Percentiles rank a stretch among this genome's conserved stretches.
Evolutionary conservation across 75 land plant genomes (phyloP).

Genomic region (Picea sitchensis): DNA sequence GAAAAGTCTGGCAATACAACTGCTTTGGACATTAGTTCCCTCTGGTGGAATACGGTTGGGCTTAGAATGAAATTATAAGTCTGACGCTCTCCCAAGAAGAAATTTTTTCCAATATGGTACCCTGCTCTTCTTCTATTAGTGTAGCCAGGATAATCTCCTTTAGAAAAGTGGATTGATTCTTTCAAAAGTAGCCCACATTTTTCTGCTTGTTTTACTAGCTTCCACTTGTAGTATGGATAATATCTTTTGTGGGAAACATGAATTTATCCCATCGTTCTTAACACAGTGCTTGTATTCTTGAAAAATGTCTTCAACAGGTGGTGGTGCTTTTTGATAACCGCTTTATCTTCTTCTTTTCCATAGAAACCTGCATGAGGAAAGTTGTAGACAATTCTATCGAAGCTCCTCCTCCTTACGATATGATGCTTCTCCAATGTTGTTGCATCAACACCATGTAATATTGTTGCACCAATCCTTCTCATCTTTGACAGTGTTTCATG

Average conservation of each 20-base stretch:
- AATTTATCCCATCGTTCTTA: constrained; percentile 35
- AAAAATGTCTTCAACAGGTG: constrained; percentile 35
- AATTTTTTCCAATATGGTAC: neutral
- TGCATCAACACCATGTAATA: constrained; percentile 54
- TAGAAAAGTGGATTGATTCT: constrained; percentile 22
- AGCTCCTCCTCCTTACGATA: constrained; percentile 17
- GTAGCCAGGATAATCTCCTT: constrained; percentile 45
- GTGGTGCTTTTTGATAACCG: constrained; percentile 15
- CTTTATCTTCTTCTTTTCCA: constrained; percentile 18
- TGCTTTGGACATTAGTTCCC: constrained; percentile 14
- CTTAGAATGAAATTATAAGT: neutral
- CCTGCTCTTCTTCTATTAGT: constrained; percentile 42
- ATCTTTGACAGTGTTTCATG: neutral
- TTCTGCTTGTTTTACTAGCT: constrained; percentile 32
- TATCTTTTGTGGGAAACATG: constrained; percentile 45
- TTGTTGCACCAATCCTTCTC: neutral
- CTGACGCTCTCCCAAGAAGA: neutral
- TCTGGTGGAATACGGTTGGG: neutral
- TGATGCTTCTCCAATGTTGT: constrained; percentile 24
- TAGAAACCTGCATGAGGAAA: constrained; percentile 59
- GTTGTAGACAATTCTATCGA: constrained; percentile 50
- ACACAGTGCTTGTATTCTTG: constrained; percentile 36
- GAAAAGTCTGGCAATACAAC: neutral
- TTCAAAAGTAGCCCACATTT: constrained; percentile 19
- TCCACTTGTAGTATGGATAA: constrained; percentile 33